phyloP scores from a whole-genome alignment of 139 green algal species.

The Auxenochlorella pyrenoidosa region DNA sequence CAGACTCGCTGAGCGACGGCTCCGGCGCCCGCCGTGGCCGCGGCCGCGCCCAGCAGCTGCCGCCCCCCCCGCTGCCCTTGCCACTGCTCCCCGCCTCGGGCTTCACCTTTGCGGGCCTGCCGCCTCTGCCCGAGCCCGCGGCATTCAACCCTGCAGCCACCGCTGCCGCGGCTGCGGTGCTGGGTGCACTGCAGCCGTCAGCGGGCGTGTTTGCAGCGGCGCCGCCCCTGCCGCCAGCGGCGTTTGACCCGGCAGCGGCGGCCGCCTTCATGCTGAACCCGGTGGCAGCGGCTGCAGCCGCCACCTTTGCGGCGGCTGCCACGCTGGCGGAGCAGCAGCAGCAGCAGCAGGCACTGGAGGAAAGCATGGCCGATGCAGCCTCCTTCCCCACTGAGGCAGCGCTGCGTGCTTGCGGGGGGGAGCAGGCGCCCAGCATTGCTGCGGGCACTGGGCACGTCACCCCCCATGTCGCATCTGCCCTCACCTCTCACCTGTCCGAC shows the following conservation, averaged over 20 bases:
- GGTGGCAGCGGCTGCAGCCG: background rate
- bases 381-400: background rate
- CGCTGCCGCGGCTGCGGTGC: background rate
- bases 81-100: background rate
- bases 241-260: background rate
- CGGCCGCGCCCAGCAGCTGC: background rate
- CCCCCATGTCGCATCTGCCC: conserved; percentile 4
- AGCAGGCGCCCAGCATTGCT: background rate
- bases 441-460: background rate
- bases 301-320: conserved; percentile 5
- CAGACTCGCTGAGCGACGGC: background rate
- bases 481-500: conserved; percentile 44
- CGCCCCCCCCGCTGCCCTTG: background rate
- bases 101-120: conserved; percentile 19
- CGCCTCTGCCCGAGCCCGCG: background rate
- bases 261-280: conserved; percentile 9
- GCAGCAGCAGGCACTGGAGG: background rate
- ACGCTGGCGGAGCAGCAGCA: conserved; percentile 16
- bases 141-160: background rate
- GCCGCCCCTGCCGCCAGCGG: background rate
- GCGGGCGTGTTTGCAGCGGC: conserved; percentile 1
- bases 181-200: background rate
- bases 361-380: conserved; percentile 27
- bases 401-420: background rate
- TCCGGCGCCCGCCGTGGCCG: background rate